Evolutionary conservation across 75 land plant genomes (phyloP).

Genomic region (Adiantum capillusveneris): DNA sequence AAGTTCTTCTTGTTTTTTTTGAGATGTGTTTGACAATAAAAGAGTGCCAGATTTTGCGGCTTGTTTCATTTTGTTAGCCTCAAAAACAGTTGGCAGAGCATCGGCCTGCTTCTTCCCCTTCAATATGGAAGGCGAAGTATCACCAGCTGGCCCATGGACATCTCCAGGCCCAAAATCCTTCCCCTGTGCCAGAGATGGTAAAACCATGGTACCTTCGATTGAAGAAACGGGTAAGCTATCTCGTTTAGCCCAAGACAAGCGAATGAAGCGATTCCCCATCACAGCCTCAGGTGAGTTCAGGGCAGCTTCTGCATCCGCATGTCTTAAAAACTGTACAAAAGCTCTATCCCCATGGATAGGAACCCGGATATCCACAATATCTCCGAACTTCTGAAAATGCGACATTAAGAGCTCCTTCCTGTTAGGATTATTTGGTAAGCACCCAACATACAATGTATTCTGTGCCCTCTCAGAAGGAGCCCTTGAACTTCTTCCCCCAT

Average conservation of each 20-base stretch:
- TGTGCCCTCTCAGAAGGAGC: constrained; percentile 44
- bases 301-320: constrained; percentile 86
- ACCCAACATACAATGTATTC: constrained; percentile 77
- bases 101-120: constrained; percentile 1
- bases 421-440: constrained; percentile 68
- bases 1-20: constrained; percentile 67
- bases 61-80: constrained; percentile 14
- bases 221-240: constrained; percentile 43
- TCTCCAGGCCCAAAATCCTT: constrained; percentile 8
- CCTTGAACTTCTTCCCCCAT: background rate
- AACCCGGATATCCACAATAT: constrained; percentile 80
- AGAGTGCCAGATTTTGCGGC: constrained; percentile 10
- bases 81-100: constrained; percentile 3
- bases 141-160: background rate
- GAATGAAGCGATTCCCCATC: constrained; percentile 94
- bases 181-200: background rate
- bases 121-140: background rate
- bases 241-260: constrained; percentile 89
- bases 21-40: constrained; percentile 7
- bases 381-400: constrained; percentile 91
- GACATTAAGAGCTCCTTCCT: constrained; percentile 54
- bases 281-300: constrained; percentile 92
- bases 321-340: constrained; percentile 78
- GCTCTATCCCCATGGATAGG: constrained; percentile 71
- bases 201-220: background rate